Percentiles rank a stretch among this genome's conserved stretches.
These are phyloP conservation scores for Neurospora sp. DNA, from an alignment of 495 filamentous ascomycete species.

Conservation along the genomic window DNA sequence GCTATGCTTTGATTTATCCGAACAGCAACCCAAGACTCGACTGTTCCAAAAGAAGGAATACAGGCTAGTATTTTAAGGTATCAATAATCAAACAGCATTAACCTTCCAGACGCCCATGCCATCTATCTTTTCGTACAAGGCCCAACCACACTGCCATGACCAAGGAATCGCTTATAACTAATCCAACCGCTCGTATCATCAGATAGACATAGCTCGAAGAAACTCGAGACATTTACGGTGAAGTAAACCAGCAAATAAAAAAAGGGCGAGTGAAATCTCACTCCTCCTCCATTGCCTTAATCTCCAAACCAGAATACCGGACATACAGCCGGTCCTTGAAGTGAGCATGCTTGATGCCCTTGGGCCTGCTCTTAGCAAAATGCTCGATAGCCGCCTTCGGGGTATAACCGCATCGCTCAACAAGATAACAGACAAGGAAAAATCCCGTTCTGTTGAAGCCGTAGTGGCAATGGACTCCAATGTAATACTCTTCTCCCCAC, in stretches of 20 bases:
- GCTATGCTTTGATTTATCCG: not conserved
- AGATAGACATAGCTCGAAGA: not conserved
- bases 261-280: not conserved
- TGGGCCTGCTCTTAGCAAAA: slow-evolving; percentile 62
- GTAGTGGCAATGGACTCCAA: slow-evolving; percentile 93
- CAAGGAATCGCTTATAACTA: not conserved
- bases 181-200: not conserved
- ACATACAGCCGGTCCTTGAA: slow-evolving; percentile 82
- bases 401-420: slow-evolving; percentile 64
- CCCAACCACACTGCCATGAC: not conserved
- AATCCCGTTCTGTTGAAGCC: slow-evolving; percentile 90
- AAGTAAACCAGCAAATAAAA: not conserved
- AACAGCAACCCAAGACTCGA: not conserved
- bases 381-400: slow-evolving; percentile 72
- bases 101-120: not conserved
- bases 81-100: not conserved
- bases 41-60: not conserved
- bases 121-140: not conserved
- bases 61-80: not conserved
- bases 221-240: not conserved
- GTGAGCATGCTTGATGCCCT: slow-evolving; percentile 82
- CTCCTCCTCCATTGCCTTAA: not conserved
- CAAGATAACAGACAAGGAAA: slow-evolving; percentile 81
- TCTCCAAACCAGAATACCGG: slow-evolving; percentile 44
- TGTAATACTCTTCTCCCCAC: slow-evolving; percentile 31